Evolutionary conservation across 2,329 filamentous ascomycete genomes (phyloP).

Genomic region (Pestalotiopsis sp.): DNA sequence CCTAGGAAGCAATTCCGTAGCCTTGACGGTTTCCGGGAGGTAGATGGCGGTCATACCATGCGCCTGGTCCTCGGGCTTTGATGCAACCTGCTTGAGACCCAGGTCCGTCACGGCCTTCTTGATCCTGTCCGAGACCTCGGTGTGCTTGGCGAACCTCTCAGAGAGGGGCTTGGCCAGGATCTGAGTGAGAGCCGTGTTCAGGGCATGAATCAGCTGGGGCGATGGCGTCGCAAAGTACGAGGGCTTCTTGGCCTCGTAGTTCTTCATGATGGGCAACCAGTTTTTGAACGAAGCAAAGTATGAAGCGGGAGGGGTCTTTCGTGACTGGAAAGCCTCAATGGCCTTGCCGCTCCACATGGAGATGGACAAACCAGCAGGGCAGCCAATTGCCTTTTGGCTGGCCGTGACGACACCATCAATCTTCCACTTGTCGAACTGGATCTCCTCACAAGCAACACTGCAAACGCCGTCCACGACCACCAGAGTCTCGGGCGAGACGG

Average conservation of each 20-base stretch:
- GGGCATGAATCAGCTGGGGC: slow-evolving; percentile 88
- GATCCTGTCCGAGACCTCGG: slow-evolving; percentile 77
- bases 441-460: slow-evolving; percentile 94
- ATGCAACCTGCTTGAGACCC: slow-evolving; percentile 84
- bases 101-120: slow-evolving; percentile 82
- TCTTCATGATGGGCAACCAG: slow-evolving; percentile 98
- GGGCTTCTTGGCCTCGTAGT: slow-evolving; percentile 96
- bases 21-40: slow-evolving; percentile 80
- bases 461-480: slow-evolving; percentile 95
- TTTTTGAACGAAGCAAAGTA: slow-evolving; percentile 98
- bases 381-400: slow-evolving; percentile 95
- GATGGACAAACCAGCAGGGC: slow-evolving; percentile 91
- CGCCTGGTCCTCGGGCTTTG: slow-evolving; percentile 86
- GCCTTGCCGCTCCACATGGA: slow-evolving; percentile 91
- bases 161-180: slow-evolving; percentile 80
- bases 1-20: slow-evolving; percentile 82
- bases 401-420: slow-evolving; percentile 93
- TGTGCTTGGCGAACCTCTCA: slow-evolving; percentile 83
- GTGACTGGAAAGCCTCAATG: slow-evolving; percentile 75
- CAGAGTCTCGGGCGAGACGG: slow-evolving; percentile 87
- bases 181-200: slow-evolving; percentile 86
- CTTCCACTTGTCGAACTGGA: slow-evolving; percentile 93
- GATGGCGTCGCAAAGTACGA: slow-evolving; percentile 98
- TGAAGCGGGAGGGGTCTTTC: slow-evolving; percentile 79
- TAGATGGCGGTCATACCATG: slow-evolving; percentile 99